Conservation (phyloP, 176 grass and related monocot genomes). For the Panicum miliaceum region DNA sequence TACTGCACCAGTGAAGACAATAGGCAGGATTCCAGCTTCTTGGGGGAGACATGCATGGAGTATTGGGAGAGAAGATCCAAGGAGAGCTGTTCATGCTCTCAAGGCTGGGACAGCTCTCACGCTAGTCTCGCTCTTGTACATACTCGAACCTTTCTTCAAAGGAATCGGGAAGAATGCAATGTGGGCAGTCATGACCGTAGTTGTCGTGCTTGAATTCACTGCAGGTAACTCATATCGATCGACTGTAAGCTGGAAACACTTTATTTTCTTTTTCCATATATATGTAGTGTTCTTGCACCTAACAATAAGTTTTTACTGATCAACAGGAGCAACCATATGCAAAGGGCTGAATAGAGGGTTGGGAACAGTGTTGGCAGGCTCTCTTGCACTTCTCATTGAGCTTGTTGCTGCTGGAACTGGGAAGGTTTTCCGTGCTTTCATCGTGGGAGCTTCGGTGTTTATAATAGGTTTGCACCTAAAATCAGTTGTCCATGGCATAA, state of each 20-base stretch:
- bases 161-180: slow-evolving; percentile 84
- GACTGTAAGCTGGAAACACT: background rate
- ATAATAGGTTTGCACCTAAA: slow-evolving; percentile 58
- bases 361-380: slow-evolving; percentile 75
- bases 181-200: slow-evolving; percentile 98
- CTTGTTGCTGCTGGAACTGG: slow-evolving; percentile 65
- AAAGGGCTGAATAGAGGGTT: slow-evolving; percentile 97
- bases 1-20: slow-evolving; percentile 45
- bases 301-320: background rate
- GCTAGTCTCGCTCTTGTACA: slow-evolving; percentile 79
- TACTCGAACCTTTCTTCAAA: slow-evolving; percentile 79
- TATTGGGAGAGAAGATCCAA: slow-evolving; percentile 77
- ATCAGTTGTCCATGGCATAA: background rate
- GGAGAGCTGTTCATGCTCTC: slow-evolving; percentile 74
- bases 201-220: slow-evolving; percentile 94
- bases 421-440: slow-evolving; percentile 57
- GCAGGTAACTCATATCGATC: slow-evolving; percentile 60
- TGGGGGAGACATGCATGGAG: slow-evolving; percentile 54
- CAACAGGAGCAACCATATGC: slow-evolving; percentile 81
- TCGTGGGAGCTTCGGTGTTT: slow-evolving; percentile 82
- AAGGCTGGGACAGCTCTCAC: slow-evolving; percentile 80
- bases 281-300: background rate
- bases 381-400: slow-evolving; percentile 88
- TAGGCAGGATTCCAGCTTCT: slow-evolving; percentile 44
- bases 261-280: background rate